Percentiles rank a stretch among this genome's conserved stretches.
These are phyloP conservation scores for Cairneyella variabilis DNA, from an alignment of 495 filamentous ascomycete genomes.

Conservation along the genomic window DNA sequence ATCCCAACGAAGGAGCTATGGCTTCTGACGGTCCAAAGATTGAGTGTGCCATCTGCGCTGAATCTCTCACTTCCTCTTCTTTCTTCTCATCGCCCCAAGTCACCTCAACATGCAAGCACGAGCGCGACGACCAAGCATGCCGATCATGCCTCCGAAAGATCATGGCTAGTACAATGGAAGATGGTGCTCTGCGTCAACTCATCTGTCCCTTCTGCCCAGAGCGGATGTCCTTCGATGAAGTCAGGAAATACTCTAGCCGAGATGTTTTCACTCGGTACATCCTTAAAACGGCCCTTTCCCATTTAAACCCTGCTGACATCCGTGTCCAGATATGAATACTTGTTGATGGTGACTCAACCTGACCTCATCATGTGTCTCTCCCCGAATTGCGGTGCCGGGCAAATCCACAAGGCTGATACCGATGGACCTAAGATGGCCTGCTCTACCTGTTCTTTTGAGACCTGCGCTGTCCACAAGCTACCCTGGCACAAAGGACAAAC, in stretches of 20 bases:
- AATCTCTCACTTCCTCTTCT: too few species aligned
- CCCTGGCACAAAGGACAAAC: slow-evolving; percentile 45
- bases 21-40: too few species aligned
- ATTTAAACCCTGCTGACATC: not conserved
- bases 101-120: slow-evolving; percentile 27
- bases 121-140: slow-evolving; percentile 33
- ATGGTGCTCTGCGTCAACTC: slow-evolving; percentile 30
- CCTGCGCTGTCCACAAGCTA: slow-evolving; percentile 41
- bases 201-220: slow-evolving; percentile 39
- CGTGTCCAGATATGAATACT: slow-evolving; percentile 21
- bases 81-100: slow-evolving; percentile 2
- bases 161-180: slow-evolving; percentile 32
- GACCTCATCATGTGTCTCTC: slow-evolving; percentile 43
- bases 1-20: too few species aligned
- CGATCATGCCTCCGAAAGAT: slow-evolving; percentile 33
- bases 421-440: slow-evolving; percentile 38
- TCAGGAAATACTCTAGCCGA: slow-evolving; percentile 28
- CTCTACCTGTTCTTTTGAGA: slow-evolving; percentile 30
- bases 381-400: slow-evolving; percentile 37
- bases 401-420: slow-evolving; percentile 32
- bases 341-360: slow-evolving; percentile 26
- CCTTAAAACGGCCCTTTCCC: not conserved
- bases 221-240: slow-evolving; percentile 31
- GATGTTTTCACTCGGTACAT: slow-evolving; percentile 26
- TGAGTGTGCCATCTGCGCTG: too few species aligned